A percentile compares a stretch with the other conserved stretches of the same genome.
These are phyloP conservation scores for Calendula officinalis DNA, from an alignment of 129 eudicot species.

Conservation along the genomic window DNA sequence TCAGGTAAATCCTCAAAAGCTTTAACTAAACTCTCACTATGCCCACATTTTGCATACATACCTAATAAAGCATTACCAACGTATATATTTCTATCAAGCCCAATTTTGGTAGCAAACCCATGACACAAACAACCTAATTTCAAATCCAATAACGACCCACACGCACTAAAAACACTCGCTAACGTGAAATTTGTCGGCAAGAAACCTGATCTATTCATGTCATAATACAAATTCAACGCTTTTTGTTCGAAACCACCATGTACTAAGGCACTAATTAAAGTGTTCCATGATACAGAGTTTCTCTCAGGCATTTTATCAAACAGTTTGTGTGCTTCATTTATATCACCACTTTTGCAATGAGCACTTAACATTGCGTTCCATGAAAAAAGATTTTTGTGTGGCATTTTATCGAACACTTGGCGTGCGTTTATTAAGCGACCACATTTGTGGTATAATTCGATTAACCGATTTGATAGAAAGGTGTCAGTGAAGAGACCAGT, in stretches of 20 bases:
- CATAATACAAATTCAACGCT: slow-evolving; percentile 53
- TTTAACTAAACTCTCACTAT: slow-evolving; percentile 39
- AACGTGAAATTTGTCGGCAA: slow-evolving; percentile 68
- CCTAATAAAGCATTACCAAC: slow-evolving; percentile 73
- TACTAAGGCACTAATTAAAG: slow-evolving; percentile 62
- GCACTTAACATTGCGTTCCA: slow-evolving; percentile 62
- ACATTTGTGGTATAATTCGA: slow-evolving; percentile 66
- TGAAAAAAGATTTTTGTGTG: slow-evolving; percentile 52
- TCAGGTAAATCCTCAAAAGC: slow-evolving; percentile 60
- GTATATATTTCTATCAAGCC: slow-evolving; percentile 57
- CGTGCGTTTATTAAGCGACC: slow-evolving; percentile 39
- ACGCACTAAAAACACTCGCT: slow-evolving; percentile 79
- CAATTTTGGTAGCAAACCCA: slow-evolving; percentile 56
- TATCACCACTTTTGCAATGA: slow-evolving; percentile 42
- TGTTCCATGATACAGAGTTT: slow-evolving; percentile 74
- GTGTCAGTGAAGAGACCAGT: slow-evolving; percentile 39
- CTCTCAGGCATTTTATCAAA: slow-evolving; percentile 73
- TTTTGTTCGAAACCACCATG: slow-evolving; percentile 35
- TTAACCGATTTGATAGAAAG: slow-evolving; percentile 70
- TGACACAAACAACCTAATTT: slow-evolving; percentile 58
- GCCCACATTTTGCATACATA: slow-evolving; percentile 70
- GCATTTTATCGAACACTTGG: slow-evolving; percentile 64
- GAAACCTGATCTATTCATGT: slow-evolving; percentile 53
- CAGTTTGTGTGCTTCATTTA: slow-evolving; percentile 46
- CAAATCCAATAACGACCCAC: slow-evolving; percentile 50